Evolutionary conservation across 176 grass and related monocot species (phyloP), one percentile per base, ranked within the genome.

Genomic region (Alloteropsis semialata): DNA sequence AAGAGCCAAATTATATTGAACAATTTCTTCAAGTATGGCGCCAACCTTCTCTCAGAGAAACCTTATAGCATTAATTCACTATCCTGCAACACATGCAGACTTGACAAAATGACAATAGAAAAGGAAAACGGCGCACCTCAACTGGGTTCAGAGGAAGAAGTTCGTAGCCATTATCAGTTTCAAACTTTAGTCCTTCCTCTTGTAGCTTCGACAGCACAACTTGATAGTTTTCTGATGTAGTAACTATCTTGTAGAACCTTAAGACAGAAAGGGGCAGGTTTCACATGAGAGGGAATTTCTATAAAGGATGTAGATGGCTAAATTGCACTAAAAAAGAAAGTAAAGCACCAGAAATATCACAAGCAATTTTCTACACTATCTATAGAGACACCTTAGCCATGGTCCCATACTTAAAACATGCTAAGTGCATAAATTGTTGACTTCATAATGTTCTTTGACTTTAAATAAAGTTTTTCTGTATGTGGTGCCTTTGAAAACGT

Each of bases 181-280:
- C 93, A 78, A 90, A 98, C 34, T 78, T 84, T 69, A 98, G 39
- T 74, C 89, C 96, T 91, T 98, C 92, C 64, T 98, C 96, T 83
- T 81, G 77, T 80, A 98, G 85, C 81, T 98, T 98, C 3, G 89
- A 91, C 46, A 98, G 60, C 77, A 98, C 73, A 8, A 81, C 72
- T 68, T 83, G 81, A 75, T 96, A 98, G 84, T 93, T 89, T 83
- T 98, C 93, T 58, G 91, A 87, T 87, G 93, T 88, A 87, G 96
- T 93, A 82, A 98, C 78, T 82, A 98, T 93, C 87, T 98, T 98
- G 84, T 96, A 96, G 74, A 87, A 95, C 39, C 93, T 98, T 98
- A 74, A 42, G 21, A 66, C 41, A 53, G 43, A 78, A 87, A 19
- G 34, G 49, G 49, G 33, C 27, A 72, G n/a, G 16, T 86, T 45